Evolutionary conservation across 805 yeast genomes (phyloP), one percentile per base, ranked within the genome.

Genomic region (Kluyveromyces siamensis): DNA sequence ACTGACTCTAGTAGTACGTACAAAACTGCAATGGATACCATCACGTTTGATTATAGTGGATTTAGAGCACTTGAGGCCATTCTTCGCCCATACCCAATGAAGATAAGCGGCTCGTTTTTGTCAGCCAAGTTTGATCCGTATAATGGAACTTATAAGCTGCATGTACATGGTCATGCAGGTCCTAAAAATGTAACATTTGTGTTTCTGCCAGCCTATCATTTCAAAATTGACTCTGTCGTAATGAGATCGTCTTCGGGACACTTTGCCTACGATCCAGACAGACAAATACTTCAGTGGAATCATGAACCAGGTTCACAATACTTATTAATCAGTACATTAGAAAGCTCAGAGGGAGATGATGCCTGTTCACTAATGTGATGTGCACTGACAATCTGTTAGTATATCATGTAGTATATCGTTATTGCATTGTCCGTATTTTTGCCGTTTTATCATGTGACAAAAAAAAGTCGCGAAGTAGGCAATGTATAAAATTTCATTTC

Each of bases 181-280:
- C 30, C 57, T 17, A 44, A 43, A 1, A 52, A 57, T 3, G 81
- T 88, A 2, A 82, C 91, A 0, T 64, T 75, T 43, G 75, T 90
- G 1, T 85, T 72, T 58, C 58, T 88, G 27, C 97, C 97, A 0
- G 72, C 71, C 25, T 75, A 80, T 72, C 96, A 90, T 62, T 89
- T 76, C 71, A 80, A 67, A 43, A 60, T 64, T 43, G 79, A 71
- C 48, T 73, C 70, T 50, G 48, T 73, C 11, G 74, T 72, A 14
- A 72, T 86, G 8, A 69, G 68, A 16, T 68, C 80, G 13, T 71
- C 80, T 3, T 68, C 80, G 1, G 95, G 95, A 0, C 60, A 63
- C 11, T 77, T 82, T 55, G 70, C 71, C 43, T 75, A 75, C 54
- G 77, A 81, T 56, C 70, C 72, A 18, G 63, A 70, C 2, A 62